phyloP scores from a whole-genome alignment of 2,329 filamentous ascomycete species.

The Thielaviopsis musarum region DNA sequence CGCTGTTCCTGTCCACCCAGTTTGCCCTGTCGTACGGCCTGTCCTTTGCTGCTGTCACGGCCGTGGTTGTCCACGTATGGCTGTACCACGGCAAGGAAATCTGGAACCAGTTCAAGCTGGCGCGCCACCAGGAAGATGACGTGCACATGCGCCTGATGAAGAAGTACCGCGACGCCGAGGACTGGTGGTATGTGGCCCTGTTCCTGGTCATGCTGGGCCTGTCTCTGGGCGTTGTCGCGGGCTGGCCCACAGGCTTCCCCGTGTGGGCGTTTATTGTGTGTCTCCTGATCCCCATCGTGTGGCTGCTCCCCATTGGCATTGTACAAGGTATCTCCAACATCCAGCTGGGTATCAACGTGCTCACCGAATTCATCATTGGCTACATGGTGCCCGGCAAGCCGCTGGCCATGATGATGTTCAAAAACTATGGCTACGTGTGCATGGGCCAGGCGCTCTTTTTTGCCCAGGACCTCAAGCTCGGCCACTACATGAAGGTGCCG shows the following conservation, averaged over 20 bases:
- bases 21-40: slow-evolving; percentile 44
- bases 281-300: slow-evolving; percentile 38
- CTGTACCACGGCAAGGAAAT: slow-evolving; percentile 40
- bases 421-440: slow-evolving; percentile 54
- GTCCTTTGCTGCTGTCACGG: slow-evolving; percentile 49
- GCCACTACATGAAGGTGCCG: slow-evolving; percentile 51
- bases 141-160: slow-evolving; percentile 45
- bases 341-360: slow-evolving; percentile 49
- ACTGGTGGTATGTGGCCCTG: slow-evolving; percentile 41
- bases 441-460: slow-evolving; percentile 51
- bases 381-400: slow-evolving; percentile 57
- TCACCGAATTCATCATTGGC: slow-evolving; percentile 57
- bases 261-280: slow-evolving; percentile 41
- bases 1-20: slow-evolving; percentile 45
- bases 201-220: slow-evolving; percentile 36
- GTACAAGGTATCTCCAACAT: slow-evolving; percentile 45
- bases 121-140: slow-evolving; percentile 39
- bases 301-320: slow-evolving; percentile 44
- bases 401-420: slow-evolving; percentile 63
- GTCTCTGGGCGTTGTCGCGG: slow-evolving; percentile 36
- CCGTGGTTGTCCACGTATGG: slow-evolving; percentile 38
- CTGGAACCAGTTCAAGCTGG: slow-evolving; percentile 36
- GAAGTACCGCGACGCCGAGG: slow-evolving; percentile 40
- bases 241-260: slow-evolving; percentile 40
- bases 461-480: slow-evolving; percentile 47